Percentiles rank a stretch among this genome's conserved stretches.
These are phyloP conservation scores for Arachis stenosperma DNA, from an alignment of 306 rosid species.

Conservation along the genomic window DNA sequence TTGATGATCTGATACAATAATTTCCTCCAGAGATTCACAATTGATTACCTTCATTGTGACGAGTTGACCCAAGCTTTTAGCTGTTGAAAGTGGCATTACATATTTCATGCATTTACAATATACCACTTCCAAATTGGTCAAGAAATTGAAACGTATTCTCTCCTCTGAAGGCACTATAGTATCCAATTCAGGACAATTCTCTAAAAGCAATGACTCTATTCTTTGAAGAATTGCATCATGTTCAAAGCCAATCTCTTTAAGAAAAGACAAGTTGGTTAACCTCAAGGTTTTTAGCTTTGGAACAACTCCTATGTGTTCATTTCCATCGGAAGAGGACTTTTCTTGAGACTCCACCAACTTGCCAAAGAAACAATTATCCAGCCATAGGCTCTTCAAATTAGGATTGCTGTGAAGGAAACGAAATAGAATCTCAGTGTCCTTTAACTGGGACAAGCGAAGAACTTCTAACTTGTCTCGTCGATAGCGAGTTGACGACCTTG, in stretches of 20 bases:
- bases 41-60: background rate
- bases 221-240: background rate
- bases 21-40: background rate
- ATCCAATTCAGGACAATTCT: background rate
- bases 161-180: background rate
- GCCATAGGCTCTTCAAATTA: background rate
- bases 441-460: background rate
- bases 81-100: slow-evolving; percentile 27
- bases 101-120: background rate
- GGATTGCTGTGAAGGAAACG: slow-evolving; percentile 35
- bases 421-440: background rate
- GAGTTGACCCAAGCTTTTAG: slow-evolving; percentile 37
- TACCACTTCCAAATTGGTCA: slow-evolving; percentile 27
- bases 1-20: slow-evolving; percentile 11
- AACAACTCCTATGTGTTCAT: slow-evolving; percentile 9
- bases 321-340: background rate
- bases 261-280: background rate
- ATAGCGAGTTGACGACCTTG: background rate
- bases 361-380: background rate
- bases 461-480: background rate
- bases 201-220: slow-evolving; percentile 18
- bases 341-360: background rate
- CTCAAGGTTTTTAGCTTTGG: slow-evolving; percentile 15
- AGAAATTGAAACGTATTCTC: slow-evolving; percentile 1
- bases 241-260: slow-evolving; percentile 14